A percentile compares a stretch with the other conserved stretches of the same genome.
These are phyloP conservation scores for Nothopassalora personata DNA, from an alignment of 2,329 filamentous ascomycete genomes.

Conservation along the genomic window DNA sequence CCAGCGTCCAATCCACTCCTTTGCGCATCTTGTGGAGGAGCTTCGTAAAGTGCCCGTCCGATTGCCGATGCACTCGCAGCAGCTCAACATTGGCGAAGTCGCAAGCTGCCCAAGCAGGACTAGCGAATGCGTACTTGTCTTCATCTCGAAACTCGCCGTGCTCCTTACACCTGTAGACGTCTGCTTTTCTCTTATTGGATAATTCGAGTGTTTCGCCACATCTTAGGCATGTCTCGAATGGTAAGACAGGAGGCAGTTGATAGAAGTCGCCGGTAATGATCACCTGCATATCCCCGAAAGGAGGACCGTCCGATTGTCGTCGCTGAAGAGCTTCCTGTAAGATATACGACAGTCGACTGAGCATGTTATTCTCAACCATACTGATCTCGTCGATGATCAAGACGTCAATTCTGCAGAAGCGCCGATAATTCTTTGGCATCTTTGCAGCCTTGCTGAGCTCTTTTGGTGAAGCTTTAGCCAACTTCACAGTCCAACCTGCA, in stretches of 20 bases:
- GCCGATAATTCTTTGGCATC: slow-evolving; percentile 33
- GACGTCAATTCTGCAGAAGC: slow-evolving; percentile 46
- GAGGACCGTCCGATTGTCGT: not conserved
- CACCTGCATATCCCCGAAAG: slow-evolving; percentile 47
- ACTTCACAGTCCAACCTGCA: slow-evolving; percentile 51
- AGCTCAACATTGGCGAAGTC: slow-evolving; percentile 51
- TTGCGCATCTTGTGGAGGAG: slow-evolving; percentile 32
- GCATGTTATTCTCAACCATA: slow-evolving; percentile 56
- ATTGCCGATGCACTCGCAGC: slow-evolving; percentile 53
- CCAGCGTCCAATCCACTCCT: not conserved
- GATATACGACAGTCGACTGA: slow-evolving; percentile 48
- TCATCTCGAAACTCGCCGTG: slow-evolving; percentile 37
- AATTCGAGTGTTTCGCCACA: slow-evolving; percentile 36
- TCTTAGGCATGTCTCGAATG: slow-evolving; percentile 49
- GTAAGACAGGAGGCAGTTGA: slow-evolving; percentile 55
- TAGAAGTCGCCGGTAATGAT: slow-evolving; percentile 51
- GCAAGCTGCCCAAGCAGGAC: slow-evolving; percentile 49
- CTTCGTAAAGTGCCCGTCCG: slow-evolving; percentile 48
- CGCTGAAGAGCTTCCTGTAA: slow-evolving; percentile 37
- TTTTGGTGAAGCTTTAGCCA: slow-evolving; percentile 40
- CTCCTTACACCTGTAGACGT: slow-evolving; percentile 27
- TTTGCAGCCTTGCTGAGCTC: slow-evolving; percentile 26
- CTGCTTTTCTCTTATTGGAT: slow-evolving; percentile 28
- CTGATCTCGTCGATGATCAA: slow-evolving; percentile 64
- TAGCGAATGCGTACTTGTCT: slow-evolving; percentile 59